phyloP scores from a whole-genome alignment of 75 land plant species.

The Ceratopteris richardii region DNA sequence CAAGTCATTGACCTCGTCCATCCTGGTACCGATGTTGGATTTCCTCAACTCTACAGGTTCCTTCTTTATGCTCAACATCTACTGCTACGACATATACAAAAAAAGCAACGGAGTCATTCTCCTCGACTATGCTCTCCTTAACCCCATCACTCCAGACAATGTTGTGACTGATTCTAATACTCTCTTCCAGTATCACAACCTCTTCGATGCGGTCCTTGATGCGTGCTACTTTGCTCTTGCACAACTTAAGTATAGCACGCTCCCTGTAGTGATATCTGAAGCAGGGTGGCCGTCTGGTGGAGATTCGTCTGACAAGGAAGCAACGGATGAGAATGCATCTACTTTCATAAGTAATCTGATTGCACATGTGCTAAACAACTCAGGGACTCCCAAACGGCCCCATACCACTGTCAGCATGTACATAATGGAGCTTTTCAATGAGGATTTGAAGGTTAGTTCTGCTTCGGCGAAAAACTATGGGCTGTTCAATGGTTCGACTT shows the following conservation, averaged over 20 bases:
- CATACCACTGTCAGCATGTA: constrained; percentile 30
- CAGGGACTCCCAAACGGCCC: constrained; percentile 52
- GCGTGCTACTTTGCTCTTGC: constrained; percentile 57
- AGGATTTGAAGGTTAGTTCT: constrained; percentile 36
- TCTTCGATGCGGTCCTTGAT: constrained; percentile 78
- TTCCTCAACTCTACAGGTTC: constrained; percentile 53
- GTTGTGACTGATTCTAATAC: constrained; percentile 73
- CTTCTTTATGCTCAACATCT: constrained; percentile 73
- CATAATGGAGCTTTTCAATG: constrained; percentile 52
- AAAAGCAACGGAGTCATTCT: constrained; percentile 45
- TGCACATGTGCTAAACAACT: constrained; percentile 41
- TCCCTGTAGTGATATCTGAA: constrained; percentile 58
- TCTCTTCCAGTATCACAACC: constrained; percentile 62
- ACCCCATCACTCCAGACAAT: constrained; percentile 42
- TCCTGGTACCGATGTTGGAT: constrained; percentile 43
- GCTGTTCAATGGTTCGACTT: constrained; percentile 36
- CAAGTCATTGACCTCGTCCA: constrained; percentile 15
- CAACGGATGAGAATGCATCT: constrained; percentile 50
- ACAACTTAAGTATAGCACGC: constrained; percentile 50
- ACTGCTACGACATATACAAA: constrained; percentile 74
- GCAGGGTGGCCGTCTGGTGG: constrained; percentile 91
- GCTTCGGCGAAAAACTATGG: constrained; percentile 59
- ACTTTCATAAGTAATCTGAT: constrained; percentile 50
- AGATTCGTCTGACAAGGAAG: constrained; percentile 55
- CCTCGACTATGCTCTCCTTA: constrained; percentile 63